Conservation (phyloP, 768 basidiomycete species). For the Astraeus odoratus region DNA sequence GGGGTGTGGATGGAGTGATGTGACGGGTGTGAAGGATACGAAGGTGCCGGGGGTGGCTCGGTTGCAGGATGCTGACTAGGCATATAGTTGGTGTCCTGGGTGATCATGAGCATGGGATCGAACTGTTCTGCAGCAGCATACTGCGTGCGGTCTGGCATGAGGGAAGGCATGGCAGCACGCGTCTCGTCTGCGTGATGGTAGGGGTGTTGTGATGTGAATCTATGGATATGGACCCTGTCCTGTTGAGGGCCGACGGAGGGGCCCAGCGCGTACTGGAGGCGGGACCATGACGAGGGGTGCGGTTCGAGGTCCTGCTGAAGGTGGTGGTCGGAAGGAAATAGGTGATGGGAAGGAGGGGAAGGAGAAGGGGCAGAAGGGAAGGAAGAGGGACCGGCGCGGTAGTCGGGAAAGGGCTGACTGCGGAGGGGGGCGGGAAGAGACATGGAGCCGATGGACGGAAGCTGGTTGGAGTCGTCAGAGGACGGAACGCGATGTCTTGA, state of each 20-base stretch:
- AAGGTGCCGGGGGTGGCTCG: not conserved
- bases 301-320: slow-evolving; percentile 1
- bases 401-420: slow-evolving; percentile 1
- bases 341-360: not conserved
- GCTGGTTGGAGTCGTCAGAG: slow-evolving; percentile 4
- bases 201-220: slow-evolving; percentile 1
- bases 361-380: slow-evolving; percentile 4
- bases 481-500: slow-evolving; percentile 3
- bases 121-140: not conserved
- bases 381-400: slow-evolving; percentile 1
- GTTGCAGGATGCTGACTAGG: not conserved
- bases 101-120: not conserved
- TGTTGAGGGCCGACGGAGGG: not conserved
- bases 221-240: slow-evolving; percentile 1
- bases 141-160: not conserved
- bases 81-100: not conserved
- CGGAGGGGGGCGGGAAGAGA: slow-evolving; percentile 10
- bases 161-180: not conserved
- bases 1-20: not conserved
- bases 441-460: slow-evolving; percentile 14
- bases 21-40: not conserved
- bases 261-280: slow-evolving; percentile 3
- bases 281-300: not conserved
- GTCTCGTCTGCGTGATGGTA: slow-evolving; percentile 3
- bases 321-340: not conserved